Evolutionary conservation across 2,329 filamentous ascomycete species (phyloP).

Genomic region (Trichothecium sympodiale): DNA sequence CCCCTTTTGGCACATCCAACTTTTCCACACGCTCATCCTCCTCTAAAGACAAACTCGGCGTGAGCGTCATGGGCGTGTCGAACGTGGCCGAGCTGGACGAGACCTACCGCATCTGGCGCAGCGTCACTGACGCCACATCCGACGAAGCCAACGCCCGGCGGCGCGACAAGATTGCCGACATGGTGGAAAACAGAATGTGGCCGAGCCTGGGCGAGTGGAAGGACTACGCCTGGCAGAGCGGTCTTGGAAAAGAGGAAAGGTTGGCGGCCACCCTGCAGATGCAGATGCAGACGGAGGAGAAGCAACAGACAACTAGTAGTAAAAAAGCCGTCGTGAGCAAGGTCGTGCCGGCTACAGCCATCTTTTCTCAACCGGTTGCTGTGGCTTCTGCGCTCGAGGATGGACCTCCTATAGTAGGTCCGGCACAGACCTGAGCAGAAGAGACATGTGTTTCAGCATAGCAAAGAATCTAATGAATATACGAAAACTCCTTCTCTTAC

Average conservation of each 20-base stretch:
- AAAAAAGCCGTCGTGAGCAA: too few species aligned
- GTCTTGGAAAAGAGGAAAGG: constrained; percentile 17
- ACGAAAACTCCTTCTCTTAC: too few species aligned
- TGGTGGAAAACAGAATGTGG: constrained; percentile 37
- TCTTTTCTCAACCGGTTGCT: too few species aligned
- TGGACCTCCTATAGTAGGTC: too few species aligned
- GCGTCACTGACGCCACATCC: constrained; percentile 30
- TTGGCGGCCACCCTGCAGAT: not conserved
- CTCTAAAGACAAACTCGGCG: constrained; percentile 38
- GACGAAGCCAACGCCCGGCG: constrained; percentile 18
- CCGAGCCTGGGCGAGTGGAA: constrained; percentile 48
- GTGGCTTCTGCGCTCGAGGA: too few species aligned
- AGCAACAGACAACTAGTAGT: too few species aligned
- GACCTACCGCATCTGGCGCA: constrained; percentile 47
- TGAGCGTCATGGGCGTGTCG: constrained; percentile 56
- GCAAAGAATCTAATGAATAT: too few species aligned
- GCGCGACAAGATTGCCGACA: constrained; percentile 18
- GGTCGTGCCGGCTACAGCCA: too few species aligned
- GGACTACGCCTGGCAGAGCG: constrained; percentile 55
- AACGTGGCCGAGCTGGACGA: constrained; percentile 52
- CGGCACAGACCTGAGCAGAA: too few species aligned
- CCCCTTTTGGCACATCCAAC: constrained; percentile 30
- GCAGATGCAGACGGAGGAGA: not conserved
- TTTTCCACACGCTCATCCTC: too few species aligned
- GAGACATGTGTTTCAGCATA: too few species aligned